These are phyloP conservation scores for Populus pruinosa DNA, from an alignment of 345 rosid species.

Conservation along the genomic window DNA sequence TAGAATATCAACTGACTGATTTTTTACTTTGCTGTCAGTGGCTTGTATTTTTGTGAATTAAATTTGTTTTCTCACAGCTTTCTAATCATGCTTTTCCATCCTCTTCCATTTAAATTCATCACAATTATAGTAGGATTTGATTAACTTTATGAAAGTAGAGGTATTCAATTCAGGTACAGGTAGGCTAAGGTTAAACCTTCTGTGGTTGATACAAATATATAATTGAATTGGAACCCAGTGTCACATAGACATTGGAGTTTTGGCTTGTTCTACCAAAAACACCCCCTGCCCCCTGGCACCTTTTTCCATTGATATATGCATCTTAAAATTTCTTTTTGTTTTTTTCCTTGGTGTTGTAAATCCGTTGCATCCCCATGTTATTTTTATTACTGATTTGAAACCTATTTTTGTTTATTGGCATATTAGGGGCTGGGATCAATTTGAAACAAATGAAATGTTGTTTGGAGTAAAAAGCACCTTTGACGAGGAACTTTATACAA, in stretches of 20 bases:
- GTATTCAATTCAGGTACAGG: too few species aligned
- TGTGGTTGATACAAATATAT: too few species aligned
- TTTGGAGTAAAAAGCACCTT: conserved; percentile 93
- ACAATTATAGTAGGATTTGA: neutral
- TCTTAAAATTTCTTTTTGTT: neutral
- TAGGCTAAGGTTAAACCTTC: neutral
- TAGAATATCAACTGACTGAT: neutral
- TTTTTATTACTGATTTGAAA: neutral
- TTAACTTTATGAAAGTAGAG: neutral
- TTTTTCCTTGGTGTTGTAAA: too few species aligned
- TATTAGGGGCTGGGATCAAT: conserved; percentile 82
- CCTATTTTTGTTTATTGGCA: neutral
- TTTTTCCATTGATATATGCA: neutral
- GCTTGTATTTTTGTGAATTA: neutral
- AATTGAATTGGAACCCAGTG: too few species aligned
- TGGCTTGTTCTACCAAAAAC: neutral
- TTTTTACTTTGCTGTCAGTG: neutral
- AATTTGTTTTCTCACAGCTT: neutral
- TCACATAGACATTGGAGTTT: neutral
- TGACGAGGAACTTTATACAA: conserved; percentile 83
- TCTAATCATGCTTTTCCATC: neutral
- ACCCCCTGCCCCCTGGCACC: too few species aligned
- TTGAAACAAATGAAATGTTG: conserved; percentile 61
- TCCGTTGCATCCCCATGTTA: too few species aligned
- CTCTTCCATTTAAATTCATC: neutral